Conservation (phyloP, 495 filamentous ascomycete genomes). For the Hypoxylon rickii region DNA sequence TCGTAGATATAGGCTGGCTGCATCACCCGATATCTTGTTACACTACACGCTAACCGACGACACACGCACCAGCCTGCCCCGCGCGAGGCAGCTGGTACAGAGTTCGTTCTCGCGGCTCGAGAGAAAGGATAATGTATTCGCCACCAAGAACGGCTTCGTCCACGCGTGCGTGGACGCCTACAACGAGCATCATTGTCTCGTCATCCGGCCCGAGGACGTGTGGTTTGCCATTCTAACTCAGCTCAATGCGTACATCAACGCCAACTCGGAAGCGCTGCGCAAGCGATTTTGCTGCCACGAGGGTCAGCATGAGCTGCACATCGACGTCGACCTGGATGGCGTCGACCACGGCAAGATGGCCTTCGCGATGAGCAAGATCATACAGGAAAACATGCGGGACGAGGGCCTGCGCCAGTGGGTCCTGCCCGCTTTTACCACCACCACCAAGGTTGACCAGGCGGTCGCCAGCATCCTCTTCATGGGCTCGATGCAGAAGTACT, state of each 20-base stretch:
- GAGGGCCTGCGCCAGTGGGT: conserved; percentile 46
- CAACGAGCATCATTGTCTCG: conserved; percentile 57
- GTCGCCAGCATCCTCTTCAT: conserved; percentile 52
- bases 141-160: conserved; percentile 57
- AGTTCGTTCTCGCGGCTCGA: conserved; percentile 38
- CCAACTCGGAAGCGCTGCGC: conserved; percentile 77
- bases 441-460: conserved; percentile 44
- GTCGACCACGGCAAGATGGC: conserved; percentile 47
- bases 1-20: conserved; percentile 30
- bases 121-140: conserved; percentile 39
- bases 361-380: conserved; percentile 43
- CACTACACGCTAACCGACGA: conserved; percentile 34
- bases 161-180: conserved; percentile 56
- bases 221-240: conserved; percentile 64
- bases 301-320: conserved; percentile 53
- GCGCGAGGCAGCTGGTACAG: conserved; percentile 37
- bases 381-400: conserved; percentile 44
- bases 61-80: conserved; percentile 32
- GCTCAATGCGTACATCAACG: conserved; percentile 67
- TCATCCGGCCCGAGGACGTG: conserved; percentile 64
- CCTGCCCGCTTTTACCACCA: conserved; percentile 53
- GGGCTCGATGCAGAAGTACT: conserved; percentile 54
- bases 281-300: conserved; percentile 87
- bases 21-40: conserved; percentile 28
- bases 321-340: conserved; percentile 41